These are phyloP conservation scores for Epichloe sibirici DNA, from an alignment of 2,329 filamentous ascomycete genomes.

Conservation along the genomic window DNA sequence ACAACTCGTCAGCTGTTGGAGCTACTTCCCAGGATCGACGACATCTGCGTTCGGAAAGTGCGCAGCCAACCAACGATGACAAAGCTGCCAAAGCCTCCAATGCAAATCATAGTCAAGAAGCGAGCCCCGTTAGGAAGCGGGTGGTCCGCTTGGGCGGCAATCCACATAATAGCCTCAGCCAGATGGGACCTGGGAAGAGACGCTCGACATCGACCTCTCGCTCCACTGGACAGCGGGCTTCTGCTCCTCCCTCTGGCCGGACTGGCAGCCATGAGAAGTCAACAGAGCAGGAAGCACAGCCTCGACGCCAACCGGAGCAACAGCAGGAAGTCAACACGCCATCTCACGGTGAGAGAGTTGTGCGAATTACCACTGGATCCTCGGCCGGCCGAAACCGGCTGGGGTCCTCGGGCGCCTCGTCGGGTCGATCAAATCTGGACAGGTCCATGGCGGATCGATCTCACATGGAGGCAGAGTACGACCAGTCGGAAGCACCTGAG, in stretches of 20 bases:
- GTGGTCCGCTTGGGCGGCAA: conserved; percentile 45
- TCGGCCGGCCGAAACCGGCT: conserved; percentile 31
- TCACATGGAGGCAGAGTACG: conserved; percentile 30
- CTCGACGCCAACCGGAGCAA: conserved; percentile 20
- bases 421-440: conserved; percentile 22
- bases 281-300: conserved; percentile 24
- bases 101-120: conserved; percentile 27
- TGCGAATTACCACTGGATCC: conserved; percentile 42
- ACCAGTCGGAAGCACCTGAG: conserved; percentile 34
- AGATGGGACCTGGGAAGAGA: conserved; percentile 29
- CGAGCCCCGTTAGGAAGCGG: conserved; percentile 42
- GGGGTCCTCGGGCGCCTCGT: conserved; percentile 24
- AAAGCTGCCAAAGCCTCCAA: conserved; percentile 2
- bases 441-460: conserved; percentile 23
- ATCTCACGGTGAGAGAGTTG: conserved; percentile 36
- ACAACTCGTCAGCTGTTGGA: conserved; percentile 26
- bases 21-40: conserved; percentile 29
- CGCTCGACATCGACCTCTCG: conserved; percentile 40
- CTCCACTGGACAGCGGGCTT: conserved; percentile 14
- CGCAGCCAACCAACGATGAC: conserved; percentile 23
- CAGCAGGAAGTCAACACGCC: conserved; percentile 40
- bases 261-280: conserved; percentile 29
- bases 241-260: conserved; percentile 22
- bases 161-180: conserved; percentile 31
- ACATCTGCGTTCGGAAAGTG: conserved; percentile 35